A percentile compares a stretch with the other conserved stretches of the same genome.
Conservation (phyloP, 305 asterid genomes). For the Plantago lanceolata region DNA sequence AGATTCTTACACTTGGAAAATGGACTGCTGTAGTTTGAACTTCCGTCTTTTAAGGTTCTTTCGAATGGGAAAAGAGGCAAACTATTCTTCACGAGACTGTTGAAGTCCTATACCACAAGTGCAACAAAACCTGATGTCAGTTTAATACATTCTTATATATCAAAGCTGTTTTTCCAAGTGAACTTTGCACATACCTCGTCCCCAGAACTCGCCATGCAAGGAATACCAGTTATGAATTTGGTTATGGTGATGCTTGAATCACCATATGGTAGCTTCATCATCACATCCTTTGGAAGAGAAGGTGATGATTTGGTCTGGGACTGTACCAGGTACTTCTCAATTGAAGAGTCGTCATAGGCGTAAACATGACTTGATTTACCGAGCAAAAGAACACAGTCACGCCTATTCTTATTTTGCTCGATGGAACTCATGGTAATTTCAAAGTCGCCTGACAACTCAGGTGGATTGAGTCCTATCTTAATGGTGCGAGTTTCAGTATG, state of each 20-base stretch:
- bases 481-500: slow-evolving; percentile 68
- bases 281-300: slow-evolving; percentile 67
- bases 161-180: slow-evolving; percentile 10
- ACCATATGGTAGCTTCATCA: slow-evolving; percentile 66
- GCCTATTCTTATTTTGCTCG: slow-evolving; percentile 48
- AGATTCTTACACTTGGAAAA: slow-evolving; percentile 66
- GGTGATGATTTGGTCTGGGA: slow-evolving; percentile 71
- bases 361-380: slow-evolving; percentile 66
- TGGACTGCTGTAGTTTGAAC: slow-evolving; percentile 36
- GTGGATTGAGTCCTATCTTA: slow-evolving; percentile 62
- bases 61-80: slow-evolving; percentile 67
- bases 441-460: slow-evolving; percentile 58
- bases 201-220: slow-evolving; percentile 42
- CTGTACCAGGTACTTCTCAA: slow-evolving; percentile 73
- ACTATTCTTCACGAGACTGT: slow-evolving; percentile 40
- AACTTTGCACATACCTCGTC: slow-evolving; percentile 46
- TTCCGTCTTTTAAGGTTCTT: slow-evolving; percentile 54
- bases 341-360: slow-evolving; percentile 52
- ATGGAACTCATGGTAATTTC: slow-evolving; percentile 52
- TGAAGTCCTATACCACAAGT: slow-evolving; percentile 46
- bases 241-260: slow-evolving; percentile 72
- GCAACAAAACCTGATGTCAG: slow-evolving; percentile 1
- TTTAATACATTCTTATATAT: slow-evolving; percentile 5
- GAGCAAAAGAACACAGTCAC: slow-evolving; percentile 54
- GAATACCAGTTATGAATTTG: slow-evolving; percentile 48